phyloP scores from a whole-genome alignment of 768 basidiomycete species.

The Amanita molliuscula region DNA sequence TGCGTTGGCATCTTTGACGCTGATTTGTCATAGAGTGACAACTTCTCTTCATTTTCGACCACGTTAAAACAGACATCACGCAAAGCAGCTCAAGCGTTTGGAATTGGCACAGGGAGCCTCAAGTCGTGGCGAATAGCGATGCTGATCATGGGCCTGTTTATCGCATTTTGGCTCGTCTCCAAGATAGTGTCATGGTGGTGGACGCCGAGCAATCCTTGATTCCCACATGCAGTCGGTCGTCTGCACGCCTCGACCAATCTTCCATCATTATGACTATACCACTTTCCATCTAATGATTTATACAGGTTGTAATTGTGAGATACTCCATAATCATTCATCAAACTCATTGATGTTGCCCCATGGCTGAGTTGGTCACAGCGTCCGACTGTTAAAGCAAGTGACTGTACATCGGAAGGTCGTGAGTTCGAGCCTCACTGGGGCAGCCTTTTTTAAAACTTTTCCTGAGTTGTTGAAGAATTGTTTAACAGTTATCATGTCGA shows the following conservation, averaged over 20 bases:
- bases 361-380: constrained; percentile 74
- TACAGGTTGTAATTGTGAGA: background rate
- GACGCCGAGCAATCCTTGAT: background rate
- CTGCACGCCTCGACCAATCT: background rate
- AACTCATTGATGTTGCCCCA: constrained; percentile 29
- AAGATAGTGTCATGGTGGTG: constrained; percentile 39
- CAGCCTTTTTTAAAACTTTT: constrained; percentile 20
- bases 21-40: constrained; percentile 39
- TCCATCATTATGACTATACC: background rate
- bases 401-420: constrained; percentile 46
- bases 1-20: background rate
- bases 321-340: background rate
- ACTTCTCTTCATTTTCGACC: constrained; percentile 54
- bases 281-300: background rate
- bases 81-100: constrained; percentile 66
- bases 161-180: constrained; percentile 46
- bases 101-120: constrained; percentile 52
- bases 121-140: constrained; percentile 62
- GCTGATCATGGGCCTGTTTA: constrained; percentile 42
- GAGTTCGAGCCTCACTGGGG: constrained; percentile 67
- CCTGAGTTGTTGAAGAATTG: too few species aligned
- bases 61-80: constrained; percentile 58
- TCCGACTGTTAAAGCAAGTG: constrained; percentile 49
- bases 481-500: background rate
- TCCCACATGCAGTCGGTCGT: background rate